These are phyloP conservation scores for Thymus mandschuricus DNA, from an alignment of 257 asterid species.

Conservation along the genomic window DNA sequence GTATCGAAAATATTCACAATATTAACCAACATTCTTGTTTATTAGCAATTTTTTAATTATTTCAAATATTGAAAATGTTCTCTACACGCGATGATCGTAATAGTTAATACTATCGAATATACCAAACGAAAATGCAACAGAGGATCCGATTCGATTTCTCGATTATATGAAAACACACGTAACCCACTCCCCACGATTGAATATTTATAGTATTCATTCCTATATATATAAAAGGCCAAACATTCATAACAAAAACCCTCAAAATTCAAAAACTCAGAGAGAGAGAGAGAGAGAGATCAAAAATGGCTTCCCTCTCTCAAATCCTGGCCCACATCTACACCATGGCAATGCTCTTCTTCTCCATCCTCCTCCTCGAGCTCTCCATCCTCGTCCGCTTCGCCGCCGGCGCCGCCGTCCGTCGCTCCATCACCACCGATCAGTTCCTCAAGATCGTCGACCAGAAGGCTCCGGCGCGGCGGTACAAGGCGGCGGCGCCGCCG, in stretches of 20 bases:
- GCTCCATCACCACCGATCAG: constrained; percentile 47
- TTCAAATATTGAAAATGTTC: no score
- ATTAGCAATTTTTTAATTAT: no score
- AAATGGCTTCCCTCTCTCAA: constrained; percentile 54
- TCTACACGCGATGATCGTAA: no score
- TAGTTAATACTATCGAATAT: no score
- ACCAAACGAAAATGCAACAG: no score
- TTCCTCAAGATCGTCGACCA: constrained; percentile 56
- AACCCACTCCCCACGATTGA: no score
- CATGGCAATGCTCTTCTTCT: constrained; percentile 43
- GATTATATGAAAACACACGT: no score
- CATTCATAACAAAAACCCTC: not conserved
- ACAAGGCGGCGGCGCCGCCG: constrained; percentile 8
- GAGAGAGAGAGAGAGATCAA: not conserved
- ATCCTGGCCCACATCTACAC: constrained; percentile 44
- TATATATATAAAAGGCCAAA: constrained; percentile 18
- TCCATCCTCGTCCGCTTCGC: constrained; percentile 43
- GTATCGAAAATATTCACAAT: no score
- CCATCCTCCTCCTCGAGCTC: constrained; percentile 53
- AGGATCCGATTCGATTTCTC: no score
- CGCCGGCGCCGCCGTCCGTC: constrained; percentile 29
- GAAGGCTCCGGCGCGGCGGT: constrained; percentile 46
- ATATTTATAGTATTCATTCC: no score
- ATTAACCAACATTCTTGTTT: no score
- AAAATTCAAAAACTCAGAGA: not conserved